These are phyloP conservation scores for Eragrostis nindensis DNA, from an alignment of 176 grass and related monocot genomes.

Conservation along the genomic window DNA sequence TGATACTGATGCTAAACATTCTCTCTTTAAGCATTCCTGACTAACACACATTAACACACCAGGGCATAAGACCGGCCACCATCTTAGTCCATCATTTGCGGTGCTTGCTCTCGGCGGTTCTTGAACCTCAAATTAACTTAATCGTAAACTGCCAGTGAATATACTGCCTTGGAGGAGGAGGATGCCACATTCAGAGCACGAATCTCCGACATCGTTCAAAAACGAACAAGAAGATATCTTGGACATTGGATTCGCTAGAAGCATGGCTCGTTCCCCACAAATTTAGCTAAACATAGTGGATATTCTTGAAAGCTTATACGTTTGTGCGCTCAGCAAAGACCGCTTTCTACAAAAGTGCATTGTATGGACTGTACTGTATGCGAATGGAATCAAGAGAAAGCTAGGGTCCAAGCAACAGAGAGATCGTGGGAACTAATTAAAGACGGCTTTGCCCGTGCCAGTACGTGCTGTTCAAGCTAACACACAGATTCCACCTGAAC, in stretches of 20 bases:
- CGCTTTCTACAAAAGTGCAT: neutral
- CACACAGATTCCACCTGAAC: constrained; percentile 39
- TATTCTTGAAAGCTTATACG: neutral
- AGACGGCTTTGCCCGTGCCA: neutral
- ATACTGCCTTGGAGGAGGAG: neutral
- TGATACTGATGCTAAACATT: too few species aligned
- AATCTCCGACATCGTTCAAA: neutral
- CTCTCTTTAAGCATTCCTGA: too few species aligned
- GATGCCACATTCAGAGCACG: neutral
- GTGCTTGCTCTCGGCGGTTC: too few species aligned
- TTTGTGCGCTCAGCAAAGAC: neutral
- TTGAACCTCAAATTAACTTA: too few species aligned
- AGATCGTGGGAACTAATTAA: constrained; percentile 4
- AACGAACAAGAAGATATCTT: too few species aligned
- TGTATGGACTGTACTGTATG: neutral
- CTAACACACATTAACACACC: too few species aligned
- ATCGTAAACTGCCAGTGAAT: too few species aligned
- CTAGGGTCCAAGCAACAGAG: neutral
- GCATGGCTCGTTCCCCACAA: neutral
- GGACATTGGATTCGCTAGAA: neutral
- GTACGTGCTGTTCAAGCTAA: constrained; percentile 28
- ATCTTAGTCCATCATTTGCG: too few species aligned
- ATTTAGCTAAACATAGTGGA: neutral
- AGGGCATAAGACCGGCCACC: too few species aligned
- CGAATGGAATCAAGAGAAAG: constrained; percentile 3